These are phyloP conservation scores for Fraxinus quadrangulata DNA, from an alignment of 257 asterid genomes.

Conservation along the genomic window DNA sequence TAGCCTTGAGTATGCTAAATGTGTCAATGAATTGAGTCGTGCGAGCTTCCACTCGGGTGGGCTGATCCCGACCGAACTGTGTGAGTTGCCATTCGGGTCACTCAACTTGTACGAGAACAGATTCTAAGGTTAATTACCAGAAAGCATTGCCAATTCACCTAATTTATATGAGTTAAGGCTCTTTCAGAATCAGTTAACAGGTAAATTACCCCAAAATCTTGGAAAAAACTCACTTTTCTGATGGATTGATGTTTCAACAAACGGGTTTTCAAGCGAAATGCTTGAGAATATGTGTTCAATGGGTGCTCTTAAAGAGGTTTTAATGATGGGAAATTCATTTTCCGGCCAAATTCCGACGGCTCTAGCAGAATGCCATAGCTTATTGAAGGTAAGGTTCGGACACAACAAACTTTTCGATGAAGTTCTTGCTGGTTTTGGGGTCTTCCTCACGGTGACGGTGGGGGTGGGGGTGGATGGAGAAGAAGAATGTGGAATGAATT, in stretches of 20 bases:
- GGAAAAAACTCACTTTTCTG: constrained; percentile 71
- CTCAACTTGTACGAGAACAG: constrained; percentile 82
- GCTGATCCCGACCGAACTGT: constrained; percentile 71
- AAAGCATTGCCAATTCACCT: constrained; percentile 64
- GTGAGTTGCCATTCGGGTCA: constrained; percentile 85
- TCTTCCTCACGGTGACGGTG: constrained; percentile 54
- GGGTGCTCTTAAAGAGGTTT: constrained; percentile 65
- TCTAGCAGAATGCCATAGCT: constrained; percentile 69
- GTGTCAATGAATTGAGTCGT: constrained; percentile 64
- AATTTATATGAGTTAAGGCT: constrained; percentile 85
- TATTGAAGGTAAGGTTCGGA: constrained; percentile 74
- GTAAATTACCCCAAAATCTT: constrained; percentile 62
- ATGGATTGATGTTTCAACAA: constrained; percentile 88
- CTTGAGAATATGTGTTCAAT: constrained; percentile 62
- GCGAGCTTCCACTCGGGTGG: constrained; percentile 49
- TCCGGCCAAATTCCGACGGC: constrained; percentile 73
- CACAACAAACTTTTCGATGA: constrained; percentile 69
- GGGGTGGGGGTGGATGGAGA: too few species aligned
- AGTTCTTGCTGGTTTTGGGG: constrained; percentile 90
- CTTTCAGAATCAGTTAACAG: constrained; percentile 66
- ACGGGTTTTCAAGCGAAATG: constrained; percentile 63
- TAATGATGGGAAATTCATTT: constrained; percentile 67
- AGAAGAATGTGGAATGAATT: too few species aligned
- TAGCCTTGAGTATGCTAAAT: constrained; percentile 70
- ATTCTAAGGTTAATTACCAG: constrained; percentile 68